Conservation (phyloP, 2,329 filamentous ascomycete species). For the Trichoderma simmonsii region DNA sequence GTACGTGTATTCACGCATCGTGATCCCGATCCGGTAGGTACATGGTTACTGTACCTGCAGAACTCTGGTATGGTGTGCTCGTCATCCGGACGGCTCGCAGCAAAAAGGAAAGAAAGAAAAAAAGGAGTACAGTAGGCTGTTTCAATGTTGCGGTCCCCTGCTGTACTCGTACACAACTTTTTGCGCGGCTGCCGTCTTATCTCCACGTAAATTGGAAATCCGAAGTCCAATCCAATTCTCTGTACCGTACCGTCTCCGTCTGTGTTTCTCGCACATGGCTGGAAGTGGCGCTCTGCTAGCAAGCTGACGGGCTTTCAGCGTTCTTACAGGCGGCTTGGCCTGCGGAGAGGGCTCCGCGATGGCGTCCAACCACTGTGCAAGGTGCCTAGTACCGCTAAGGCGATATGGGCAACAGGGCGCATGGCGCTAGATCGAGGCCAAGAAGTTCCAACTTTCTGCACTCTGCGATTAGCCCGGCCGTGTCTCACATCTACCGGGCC, state of each 20-base stretch:
- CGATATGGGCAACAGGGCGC: not conserved
- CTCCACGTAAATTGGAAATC: not conserved
- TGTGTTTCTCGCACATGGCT: not conserved
- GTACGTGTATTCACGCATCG: not conserved
- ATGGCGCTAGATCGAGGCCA: not conserved
- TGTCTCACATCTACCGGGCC: conserved; percentile 5
- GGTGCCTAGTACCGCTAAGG: not conserved
- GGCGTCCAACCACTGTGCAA: conserved; percentile 4
- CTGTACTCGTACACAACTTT: not conserved
- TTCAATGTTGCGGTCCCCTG: not conserved
- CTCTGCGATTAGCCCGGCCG: not conserved
- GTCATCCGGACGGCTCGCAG: not conserved
- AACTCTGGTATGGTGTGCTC: not conserved
- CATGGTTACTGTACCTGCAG: not conserved
- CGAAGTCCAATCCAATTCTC: not conserved
- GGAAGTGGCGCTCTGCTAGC: not conserved
- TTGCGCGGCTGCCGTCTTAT: not conserved
- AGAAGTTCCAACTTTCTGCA: not conserved
- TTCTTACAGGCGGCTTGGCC: not conserved
- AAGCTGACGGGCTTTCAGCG: conserved; percentile 12
- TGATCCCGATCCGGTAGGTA: not conserved
- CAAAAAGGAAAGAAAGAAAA: not conserved
- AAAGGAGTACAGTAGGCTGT: not conserved
- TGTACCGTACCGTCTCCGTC: not conserved
- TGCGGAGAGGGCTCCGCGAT: conserved; percentile 8